phyloP scores from a whole-genome alignment of 139 green algal species.

The Coccomyxa sp. region DNA sequence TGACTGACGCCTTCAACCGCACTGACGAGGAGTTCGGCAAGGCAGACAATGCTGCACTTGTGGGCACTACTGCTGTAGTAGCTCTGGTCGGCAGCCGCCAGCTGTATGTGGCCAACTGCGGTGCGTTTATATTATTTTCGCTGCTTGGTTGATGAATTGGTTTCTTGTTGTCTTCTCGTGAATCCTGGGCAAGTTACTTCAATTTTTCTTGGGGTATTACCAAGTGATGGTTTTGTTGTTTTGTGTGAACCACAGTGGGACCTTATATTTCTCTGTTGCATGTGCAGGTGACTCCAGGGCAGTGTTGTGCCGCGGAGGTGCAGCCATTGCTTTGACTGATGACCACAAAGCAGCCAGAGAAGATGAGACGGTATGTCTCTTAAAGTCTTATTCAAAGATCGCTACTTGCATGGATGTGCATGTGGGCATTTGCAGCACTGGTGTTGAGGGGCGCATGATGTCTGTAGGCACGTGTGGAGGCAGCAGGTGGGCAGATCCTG shows the following conservation, averaged over 20 bases:
- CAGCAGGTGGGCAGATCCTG: slow-evolving; percentile 65
- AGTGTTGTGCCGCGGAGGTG: slow-evolving; percentile 58
- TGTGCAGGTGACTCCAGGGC: slow-evolving; percentile 71
- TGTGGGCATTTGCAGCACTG: no score
- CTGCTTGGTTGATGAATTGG: background rate
- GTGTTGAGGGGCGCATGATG: no score
- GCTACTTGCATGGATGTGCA: background rate
- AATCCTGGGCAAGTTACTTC: no score
- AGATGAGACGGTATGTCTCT: slow-evolving; percentile 53
- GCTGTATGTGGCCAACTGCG: slow-evolving; percentile 79
- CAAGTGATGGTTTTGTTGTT: no score
- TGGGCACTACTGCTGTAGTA: slow-evolving; percentile 84
- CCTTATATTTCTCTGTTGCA: background rate
- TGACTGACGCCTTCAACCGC: slow-evolving; percentile 44
- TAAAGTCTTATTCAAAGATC: background rate
- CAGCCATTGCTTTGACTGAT: slow-evolving; percentile 55
- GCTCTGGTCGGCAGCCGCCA: slow-evolving; percentile 55
- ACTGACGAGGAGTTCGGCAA: slow-evolving; percentile 58
- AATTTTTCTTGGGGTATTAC: no score
- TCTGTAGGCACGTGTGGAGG: slow-evolving; percentile 55
- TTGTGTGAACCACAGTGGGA: no score
- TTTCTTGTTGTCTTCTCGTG: background rate
- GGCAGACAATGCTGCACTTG: slow-evolving; percentile 42
- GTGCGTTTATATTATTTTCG: slow-evolving; percentile 12
- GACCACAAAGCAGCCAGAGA: slow-evolving; percentile 73